Conservation (phyloP, 1,284 basidiomycete species). For the Phellopilus nigrolimitatus region DNA sequence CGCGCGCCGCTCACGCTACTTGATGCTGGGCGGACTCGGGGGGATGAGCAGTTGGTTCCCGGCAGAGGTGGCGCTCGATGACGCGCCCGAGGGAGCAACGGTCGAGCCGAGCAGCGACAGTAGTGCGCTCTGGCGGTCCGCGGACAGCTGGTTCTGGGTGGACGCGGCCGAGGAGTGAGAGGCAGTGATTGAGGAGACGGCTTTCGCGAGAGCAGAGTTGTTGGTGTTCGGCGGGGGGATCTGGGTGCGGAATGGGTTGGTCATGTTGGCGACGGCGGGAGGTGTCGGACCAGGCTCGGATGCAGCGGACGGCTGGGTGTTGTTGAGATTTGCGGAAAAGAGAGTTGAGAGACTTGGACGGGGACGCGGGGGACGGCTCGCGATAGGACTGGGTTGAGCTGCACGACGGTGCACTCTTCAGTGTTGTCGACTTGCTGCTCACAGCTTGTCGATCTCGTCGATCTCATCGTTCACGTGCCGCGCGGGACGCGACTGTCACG, state of each 20-base stretch:
- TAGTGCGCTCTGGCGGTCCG: conserved; percentile 67
- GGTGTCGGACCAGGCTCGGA: conserved; percentile 34
- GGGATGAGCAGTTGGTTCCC: conserved; percentile 45
- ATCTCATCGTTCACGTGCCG: no score
- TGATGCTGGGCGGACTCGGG: conserved; percentile 56
- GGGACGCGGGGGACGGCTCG: conserved; percentile 31
- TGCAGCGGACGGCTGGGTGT: conserved; percentile 25
- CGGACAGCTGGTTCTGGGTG: conserved; percentile 39
- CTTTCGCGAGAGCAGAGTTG: conserved; percentile 51
- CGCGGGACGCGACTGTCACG: no score
- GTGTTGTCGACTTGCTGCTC: no score
- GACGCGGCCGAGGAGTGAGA: conserved; percentile 39
- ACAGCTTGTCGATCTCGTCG: no score
- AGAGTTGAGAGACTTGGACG: conserved; percentile 51
- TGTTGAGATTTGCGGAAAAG: conserved; percentile 54
- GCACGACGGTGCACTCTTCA: no score
- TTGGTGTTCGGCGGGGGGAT: conserved; percentile 30
- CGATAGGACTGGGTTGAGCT: conserved; percentile 33
- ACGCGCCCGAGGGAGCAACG: conserved; percentile 32
- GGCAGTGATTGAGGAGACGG: conserved; percentile 47
- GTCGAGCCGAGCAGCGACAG: conserved; percentile 55
- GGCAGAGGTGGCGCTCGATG: conserved; percentile 31
- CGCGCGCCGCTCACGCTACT: conserved; percentile 44
- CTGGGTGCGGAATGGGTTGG: conserved; percentile 32
- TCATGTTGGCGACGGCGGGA: conserved; percentile 26